Percentiles rank a stretch among this genome's conserved stretches.
These are phyloP conservation scores for Phytophthora hybrid DNA, from an alignment of 352 stramenopile species.

Conservation along the genomic window DNA sequence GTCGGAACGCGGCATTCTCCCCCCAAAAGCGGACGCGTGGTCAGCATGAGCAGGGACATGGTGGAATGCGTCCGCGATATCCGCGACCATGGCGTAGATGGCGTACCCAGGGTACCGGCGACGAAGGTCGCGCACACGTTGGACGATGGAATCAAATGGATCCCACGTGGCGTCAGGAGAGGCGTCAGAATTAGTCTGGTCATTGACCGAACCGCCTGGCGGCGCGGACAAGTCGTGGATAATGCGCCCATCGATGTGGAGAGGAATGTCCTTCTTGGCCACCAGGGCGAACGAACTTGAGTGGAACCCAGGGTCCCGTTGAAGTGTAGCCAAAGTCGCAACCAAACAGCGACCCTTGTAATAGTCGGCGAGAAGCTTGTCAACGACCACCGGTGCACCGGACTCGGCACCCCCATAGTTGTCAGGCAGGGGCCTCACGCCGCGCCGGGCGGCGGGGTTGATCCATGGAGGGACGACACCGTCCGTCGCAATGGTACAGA, in stretches of 20 bases:
- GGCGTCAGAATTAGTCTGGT: background rate
- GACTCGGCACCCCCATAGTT: background rate
- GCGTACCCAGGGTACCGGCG: background rate
- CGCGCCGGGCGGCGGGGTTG: background rate
- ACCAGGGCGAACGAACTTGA: background rate
- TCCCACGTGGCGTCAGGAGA: background rate
- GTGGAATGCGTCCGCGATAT: background rate
- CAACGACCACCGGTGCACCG: background rate
- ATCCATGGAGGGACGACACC: background rate
- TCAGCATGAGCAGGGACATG: background rate
- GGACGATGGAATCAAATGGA: background rate
- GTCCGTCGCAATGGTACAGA: background rate
- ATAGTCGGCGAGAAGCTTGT: background rate
- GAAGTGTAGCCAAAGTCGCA: background rate
- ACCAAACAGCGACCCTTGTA: background rate
- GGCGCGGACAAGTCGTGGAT: background rate
- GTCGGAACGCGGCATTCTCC: background rate
- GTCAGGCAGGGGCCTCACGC: background rate
- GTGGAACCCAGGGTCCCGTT: background rate
- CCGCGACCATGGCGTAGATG: background rate
- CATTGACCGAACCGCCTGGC: background rate
- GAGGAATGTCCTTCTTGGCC: background rate
- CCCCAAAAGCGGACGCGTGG: background rate
- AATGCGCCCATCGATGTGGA: background rate
- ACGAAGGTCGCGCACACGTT: background rate